A percentile compares a stretch with the other conserved stretches of the same genome.
These are phyloP conservation scores for Fusarium metavorans DNA, from an alignment of 2,329 filamentous ascomycete genomes.

Conservation along the genomic window DNA sequence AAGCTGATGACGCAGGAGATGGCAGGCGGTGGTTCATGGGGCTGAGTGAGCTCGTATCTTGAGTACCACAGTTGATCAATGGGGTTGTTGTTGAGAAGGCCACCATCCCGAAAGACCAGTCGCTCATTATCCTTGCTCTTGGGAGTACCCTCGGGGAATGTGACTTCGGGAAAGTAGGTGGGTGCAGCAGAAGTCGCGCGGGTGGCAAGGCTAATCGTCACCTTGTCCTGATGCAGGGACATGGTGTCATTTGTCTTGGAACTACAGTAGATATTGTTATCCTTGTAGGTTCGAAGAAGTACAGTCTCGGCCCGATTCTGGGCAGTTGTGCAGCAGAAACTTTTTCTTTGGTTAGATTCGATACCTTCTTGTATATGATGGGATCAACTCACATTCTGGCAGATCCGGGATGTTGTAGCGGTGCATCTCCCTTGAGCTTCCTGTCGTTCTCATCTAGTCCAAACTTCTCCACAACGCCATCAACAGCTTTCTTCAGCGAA, in stretches of 20 bases:
- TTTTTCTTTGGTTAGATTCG: neutral
- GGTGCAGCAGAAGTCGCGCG: conserved; percentile 35
- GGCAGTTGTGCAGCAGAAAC: conserved; percentile 19
- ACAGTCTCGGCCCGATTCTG: conserved; percentile 34
- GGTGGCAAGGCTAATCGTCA: conserved; percentile 36
- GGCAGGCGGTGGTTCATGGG: neutral
- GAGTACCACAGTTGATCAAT: conserved; percentile 38
- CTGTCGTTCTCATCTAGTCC: conserved; percentile 31
- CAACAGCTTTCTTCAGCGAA: conserved; percentile 20
- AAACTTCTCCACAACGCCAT: conserved; percentile 23
- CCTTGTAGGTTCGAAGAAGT: conserved; percentile 24
- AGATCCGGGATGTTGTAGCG: conserved; percentile 17
- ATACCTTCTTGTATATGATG: fast-evolving
- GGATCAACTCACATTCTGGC: conserved; percentile 17
- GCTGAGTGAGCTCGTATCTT: conserved; percentile 29
- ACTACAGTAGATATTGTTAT: conserved; percentile 14
- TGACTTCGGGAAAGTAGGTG: conserved; percentile 32
- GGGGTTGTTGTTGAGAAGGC: conserved; percentile 36
- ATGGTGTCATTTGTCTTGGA: conserved; percentile 29
- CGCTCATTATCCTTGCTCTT: neutral
- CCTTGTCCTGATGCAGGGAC: conserved; percentile 2
- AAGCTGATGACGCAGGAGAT: conserved; percentile 31
- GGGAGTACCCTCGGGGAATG: conserved; percentile 9
- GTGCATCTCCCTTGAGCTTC: conserved; percentile 26
- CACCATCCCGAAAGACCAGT: conserved; percentile 32